These are phyloP conservation scores for Arthrobotrys sinensis DNA, from an alignment of 2,329 filamentous ascomycete genomes.

Conservation along the genomic window DNA sequence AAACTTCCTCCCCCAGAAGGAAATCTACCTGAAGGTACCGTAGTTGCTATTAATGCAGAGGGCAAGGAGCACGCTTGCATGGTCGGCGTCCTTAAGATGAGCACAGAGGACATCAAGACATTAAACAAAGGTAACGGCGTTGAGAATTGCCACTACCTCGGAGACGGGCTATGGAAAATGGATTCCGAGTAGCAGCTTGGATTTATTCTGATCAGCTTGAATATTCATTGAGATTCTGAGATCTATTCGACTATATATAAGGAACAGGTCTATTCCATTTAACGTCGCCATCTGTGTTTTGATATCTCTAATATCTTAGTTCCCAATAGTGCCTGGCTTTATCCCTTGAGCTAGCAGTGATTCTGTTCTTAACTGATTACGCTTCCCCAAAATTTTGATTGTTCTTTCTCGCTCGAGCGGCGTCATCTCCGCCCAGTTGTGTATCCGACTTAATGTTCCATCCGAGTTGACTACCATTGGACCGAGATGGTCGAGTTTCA, in stretches of 20 bases:
- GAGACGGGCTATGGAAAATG: constrained; percentile 92
- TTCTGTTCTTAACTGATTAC: constrained; percentile 77
- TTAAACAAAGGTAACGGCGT: constrained; percentile 95
- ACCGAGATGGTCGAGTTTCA: constrained; percentile 77
- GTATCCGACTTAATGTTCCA: constrained; percentile 79
- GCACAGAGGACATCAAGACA: constrained; percentile 91
- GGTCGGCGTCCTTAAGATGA: constrained; percentile 85
- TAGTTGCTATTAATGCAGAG: constrained; percentile 91
- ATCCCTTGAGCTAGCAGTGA: constrained; percentile 40
- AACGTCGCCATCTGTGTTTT: neutral
- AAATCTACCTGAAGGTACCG: constrained; percentile 83
- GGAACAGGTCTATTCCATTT: neutral
- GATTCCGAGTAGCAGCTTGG: constrained; percentile 69
- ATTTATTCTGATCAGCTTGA: constrained; percentile 63
- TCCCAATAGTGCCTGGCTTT: constrained; percentile 23
- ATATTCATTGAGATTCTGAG: neutral
- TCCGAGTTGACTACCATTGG: constrained; percentile 82
- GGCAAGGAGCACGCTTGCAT: constrained; percentile 93
- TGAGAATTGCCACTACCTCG: constrained; percentile 92
- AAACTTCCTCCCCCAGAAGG: constrained; percentile 75
- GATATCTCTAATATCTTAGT: neutral
- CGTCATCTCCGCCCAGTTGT: constrained; percentile 81
- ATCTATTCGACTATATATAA: neutral
- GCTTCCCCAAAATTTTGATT: constrained; percentile 76
- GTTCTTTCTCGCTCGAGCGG: constrained; percentile 78